Percentiles rank a stretch among this genome's conserved stretches.
Evolutionary conservation across 2,329 filamentous ascomycete species (phyloP).

Genomic region (Acarospora socialis): DNA sequence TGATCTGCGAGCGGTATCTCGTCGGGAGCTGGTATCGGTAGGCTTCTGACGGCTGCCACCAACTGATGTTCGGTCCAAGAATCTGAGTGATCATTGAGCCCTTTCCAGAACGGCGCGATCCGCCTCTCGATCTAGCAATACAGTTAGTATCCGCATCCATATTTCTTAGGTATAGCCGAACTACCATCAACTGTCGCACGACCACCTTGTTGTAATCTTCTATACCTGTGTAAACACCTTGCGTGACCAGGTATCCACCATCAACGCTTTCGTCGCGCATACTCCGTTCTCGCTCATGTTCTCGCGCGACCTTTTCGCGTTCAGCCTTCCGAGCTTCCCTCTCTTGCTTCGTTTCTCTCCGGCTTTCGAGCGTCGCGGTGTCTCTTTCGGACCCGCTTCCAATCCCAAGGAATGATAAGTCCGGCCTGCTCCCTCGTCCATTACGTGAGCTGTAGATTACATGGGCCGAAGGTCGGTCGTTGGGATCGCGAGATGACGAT

Average conservation of each 20-base stretch:
- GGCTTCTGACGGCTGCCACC: constrained; percentile 73
- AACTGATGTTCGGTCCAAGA: constrained; percentile 92
- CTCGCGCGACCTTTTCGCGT: constrained; percentile 58
- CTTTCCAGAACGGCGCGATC: constrained; percentile 89
- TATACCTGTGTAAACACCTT: constrained; percentile 79
- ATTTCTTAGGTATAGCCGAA: constrained; percentile 7
- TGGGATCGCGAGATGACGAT: constrained; percentile 3
- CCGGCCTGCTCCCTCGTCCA: constrained; percentile 40
- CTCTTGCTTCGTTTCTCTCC: constrained; percentile 82
- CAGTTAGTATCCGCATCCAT: constrained; percentile 10
- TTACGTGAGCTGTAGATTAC: constrained; percentile 31
- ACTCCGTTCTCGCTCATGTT: constrained; percentile 79
- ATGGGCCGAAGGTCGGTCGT: constrained; percentile 4
- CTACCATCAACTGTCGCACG: constrained; percentile 82
- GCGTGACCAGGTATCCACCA: constrained; percentile 84
- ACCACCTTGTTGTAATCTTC: constrained; percentile 87
- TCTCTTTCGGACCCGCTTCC: constrained; percentile 36
- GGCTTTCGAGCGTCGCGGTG: constrained; percentile 38
- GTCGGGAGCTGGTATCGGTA: constrained; percentile 72
- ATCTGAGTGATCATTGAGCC: constrained; percentile 73
- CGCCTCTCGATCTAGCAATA: constrained; percentile 70
- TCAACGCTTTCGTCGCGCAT: constrained; percentile 86
- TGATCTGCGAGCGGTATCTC: constrained; percentile 59
- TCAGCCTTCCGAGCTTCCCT: constrained; percentile 75
- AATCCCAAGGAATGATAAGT: constrained; percentile 45